A percentile compares a stretch with the other conserved stretches of the same genome.
phyloP scores from a whole-genome alignment of 495 filamentous ascomycete genomes.

The Penicillium lividum region DNA sequence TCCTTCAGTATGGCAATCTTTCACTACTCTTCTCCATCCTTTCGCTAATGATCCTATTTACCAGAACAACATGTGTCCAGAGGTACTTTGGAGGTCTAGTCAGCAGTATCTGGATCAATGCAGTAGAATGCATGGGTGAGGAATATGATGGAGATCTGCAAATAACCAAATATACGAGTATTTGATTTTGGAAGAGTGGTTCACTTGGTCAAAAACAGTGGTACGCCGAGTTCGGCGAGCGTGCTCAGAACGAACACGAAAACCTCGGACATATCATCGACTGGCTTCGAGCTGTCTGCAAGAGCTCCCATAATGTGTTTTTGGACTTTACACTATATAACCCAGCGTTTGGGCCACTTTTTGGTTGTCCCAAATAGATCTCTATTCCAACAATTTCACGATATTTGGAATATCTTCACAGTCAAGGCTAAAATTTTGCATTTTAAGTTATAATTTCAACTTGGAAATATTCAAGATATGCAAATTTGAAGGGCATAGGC shows the following conservation, averaged over 20 bases:
- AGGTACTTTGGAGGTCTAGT: not conserved
- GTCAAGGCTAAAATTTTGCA: no score
- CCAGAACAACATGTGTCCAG: not conserved
- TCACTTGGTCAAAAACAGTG: not conserved
- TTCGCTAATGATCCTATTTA: not conserved
- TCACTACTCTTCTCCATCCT: not conserved
- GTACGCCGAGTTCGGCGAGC: not conserved
- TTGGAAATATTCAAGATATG: no score
- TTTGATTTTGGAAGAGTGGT: not conserved
- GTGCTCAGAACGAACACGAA: not conserved
- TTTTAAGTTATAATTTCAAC: no score
- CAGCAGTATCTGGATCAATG: not conserved
- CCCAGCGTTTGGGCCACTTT: not conserved
- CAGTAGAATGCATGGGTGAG: not conserved
- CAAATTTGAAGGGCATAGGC: no score
- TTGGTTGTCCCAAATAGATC: no score
- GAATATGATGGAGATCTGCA: not conserved
- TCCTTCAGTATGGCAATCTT: not conserved
- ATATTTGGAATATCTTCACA: no score
- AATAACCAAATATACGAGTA: not conserved
- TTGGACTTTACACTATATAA: not conserved
- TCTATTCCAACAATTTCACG: no score
- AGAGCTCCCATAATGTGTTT: not conserved
- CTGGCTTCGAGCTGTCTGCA: not conserved
- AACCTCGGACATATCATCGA: not conserved